phyloP scores from a whole-genome alignment of 202 grass and related monocot species.

The Panicum virgatum region DNA sequence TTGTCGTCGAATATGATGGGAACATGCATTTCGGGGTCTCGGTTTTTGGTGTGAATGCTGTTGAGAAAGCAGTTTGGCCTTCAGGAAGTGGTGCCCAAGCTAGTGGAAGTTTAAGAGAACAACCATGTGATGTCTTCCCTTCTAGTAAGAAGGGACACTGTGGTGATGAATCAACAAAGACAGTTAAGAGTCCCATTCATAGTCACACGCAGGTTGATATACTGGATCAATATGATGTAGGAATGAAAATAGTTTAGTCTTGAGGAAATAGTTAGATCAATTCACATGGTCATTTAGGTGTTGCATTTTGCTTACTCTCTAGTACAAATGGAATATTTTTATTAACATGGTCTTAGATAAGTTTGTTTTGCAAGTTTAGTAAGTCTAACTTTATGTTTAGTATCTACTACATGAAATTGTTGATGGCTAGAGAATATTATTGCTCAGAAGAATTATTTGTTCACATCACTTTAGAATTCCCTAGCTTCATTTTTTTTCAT shows the following conservation, averaged over 20 bases:
- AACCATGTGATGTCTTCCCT: conserved; percentile 13
- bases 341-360: not conserved
- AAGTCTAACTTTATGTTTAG: not conserved
- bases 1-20: conserved; percentile 59
- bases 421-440: not conserved
- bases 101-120: conserved; percentile 20
- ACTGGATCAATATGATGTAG: not conserved
- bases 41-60: conserved; percentile 66
- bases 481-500: not conserved
- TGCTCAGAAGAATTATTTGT: not conserved
- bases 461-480: not conserved
- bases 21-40: conserved; percentile 66
- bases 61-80: conserved; percentile 52
- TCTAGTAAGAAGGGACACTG: not conserved
- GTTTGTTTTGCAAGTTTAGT: not conserved
- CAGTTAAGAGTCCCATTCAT: not conserved
- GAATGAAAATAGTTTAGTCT: conserved; percentile 5
- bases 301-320: conserved; percentile 6
- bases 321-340: conserved; percentile 16
- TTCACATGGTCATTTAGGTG: not conserved
- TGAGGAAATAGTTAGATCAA: conserved; percentile 7
- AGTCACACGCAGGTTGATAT: conserved; percentile 26
- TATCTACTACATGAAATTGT: not conserved
- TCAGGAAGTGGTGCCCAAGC: conserved; percentile 26
- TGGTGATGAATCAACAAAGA: not conserved